Evolutionary conservation across 2,329 filamentous ascomycete genomes (phyloP), one percentile per base, ranked within the genome.

Genomic region (Ophiostoma australiae): DNA sequence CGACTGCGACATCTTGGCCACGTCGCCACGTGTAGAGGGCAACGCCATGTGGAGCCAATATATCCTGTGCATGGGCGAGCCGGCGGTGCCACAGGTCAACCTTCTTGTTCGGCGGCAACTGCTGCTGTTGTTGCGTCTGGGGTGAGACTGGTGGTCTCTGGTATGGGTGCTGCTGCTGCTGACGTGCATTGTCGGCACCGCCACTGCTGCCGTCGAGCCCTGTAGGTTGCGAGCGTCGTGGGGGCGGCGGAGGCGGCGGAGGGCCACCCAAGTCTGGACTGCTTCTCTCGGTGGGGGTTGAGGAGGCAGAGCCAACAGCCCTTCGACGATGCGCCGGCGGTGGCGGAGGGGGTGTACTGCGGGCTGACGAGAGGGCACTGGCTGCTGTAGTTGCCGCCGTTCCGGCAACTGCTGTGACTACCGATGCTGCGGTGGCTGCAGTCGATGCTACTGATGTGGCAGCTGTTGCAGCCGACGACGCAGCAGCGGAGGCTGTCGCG

Each of bases 71-170:
- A 65, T 86, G 82, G 61, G 84, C 85, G 81, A 91, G 86, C 58
- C 92, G 82, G 71, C 89, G 85, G 73, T 84, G 83, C 92, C 91
- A 95, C 67, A 93, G 77, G 72, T 90, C 89, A 70, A 93, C 82
- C 74, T 91, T 90, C 80, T 90, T 92, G 78, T 87, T 92, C 15
- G 67, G 58, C 13, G 73, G 71, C 77, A 3, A 71, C 44, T 37
- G 55, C 63, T 63, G 70, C 58, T 65, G 69, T 44, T 70, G 76
- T 71, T 69, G 73, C 37, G 74, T 71, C 69, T 31, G 55, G 61
- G 55, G 72, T n/a, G 41, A 17, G 15, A 35, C 15, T 72, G 68
- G 72, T 20, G 75, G 72, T 71, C 20, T 33, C 70, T 61, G 66
- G 41, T 68, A 44, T 67, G 33, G n/a, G n/a, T 44, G 8, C 37